A percentile compares a stretch with the other conserved stretches of the same genome.
Conservation (phyloP, 139 green algal species). For the Picochlorum sp. region DNA sequence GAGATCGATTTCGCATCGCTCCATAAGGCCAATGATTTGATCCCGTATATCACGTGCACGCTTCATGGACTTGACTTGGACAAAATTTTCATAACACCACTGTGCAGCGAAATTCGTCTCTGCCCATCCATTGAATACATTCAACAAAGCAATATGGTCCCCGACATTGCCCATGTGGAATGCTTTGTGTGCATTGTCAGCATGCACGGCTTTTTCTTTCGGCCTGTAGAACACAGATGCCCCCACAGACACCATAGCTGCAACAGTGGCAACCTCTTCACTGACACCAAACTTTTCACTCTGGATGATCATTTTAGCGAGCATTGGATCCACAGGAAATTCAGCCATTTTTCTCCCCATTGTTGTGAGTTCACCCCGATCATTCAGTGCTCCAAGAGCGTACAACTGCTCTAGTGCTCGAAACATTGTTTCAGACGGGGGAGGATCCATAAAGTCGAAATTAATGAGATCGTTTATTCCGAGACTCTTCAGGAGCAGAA, state of each 20-base stretch:
- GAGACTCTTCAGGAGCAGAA: constrained; percentile 94
- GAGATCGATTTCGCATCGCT: constrained; percentile 92
- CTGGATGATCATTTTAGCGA: constrained; percentile 88
- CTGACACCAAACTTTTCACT: constrained; percentile 67
- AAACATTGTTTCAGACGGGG: constrained; percentile 84
- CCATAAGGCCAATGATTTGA: constrained; percentile 91
- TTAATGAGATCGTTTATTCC: constrained; percentile 96
- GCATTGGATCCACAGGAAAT: constrained; percentile 95
- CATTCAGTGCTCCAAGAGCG: constrained; percentile 92
- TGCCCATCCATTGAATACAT: constrained; percentile 78
- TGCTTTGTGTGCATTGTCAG: constrained; percentile 86
- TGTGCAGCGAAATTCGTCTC: constrained; percentile 82
- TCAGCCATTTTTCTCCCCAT: constrained; percentile 92
- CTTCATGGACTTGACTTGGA: constrained; percentile 93
- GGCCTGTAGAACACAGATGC: constrained; percentile 91
- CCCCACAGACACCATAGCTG: constrained; percentile 88
- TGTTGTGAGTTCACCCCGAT: constrained; percentile 84
- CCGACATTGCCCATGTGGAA: constrained; percentile 71
- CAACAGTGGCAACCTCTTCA: constrained; percentile 82
- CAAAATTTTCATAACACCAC: constrained; percentile 97
- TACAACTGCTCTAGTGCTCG: constrained; percentile 92
- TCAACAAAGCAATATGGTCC: constrained; percentile 92
- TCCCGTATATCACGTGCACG: constrained; percentile 89
- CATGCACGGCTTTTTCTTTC: constrained; percentile 91
- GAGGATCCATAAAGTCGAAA: constrained; percentile 99